Evolutionary conservation across 2,329 filamentous ascomycete genomes (phyloP).

Genomic region (Zasmidium angulare): DNA sequence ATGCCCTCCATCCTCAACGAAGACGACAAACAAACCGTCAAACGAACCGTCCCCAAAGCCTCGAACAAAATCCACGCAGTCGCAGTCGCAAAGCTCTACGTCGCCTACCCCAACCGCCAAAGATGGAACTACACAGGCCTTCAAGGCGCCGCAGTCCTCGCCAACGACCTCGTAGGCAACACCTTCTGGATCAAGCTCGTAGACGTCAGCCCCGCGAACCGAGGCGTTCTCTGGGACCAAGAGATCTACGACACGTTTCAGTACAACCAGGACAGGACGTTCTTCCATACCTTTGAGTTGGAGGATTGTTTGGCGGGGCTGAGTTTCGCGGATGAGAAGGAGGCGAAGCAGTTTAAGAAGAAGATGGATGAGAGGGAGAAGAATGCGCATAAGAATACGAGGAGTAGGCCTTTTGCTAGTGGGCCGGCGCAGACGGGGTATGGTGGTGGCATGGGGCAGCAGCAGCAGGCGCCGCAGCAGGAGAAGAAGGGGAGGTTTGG

Average conservation of each 20-base stretch:
- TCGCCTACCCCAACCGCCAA: conserved; percentile 80
- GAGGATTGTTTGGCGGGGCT: conserved; percentile 87
- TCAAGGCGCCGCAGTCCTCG: conserved; percentile 86
- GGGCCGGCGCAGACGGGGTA: conserved; percentile 24
- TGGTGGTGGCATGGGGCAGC: conserved; percentile 17
- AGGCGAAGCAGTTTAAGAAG: conserved; percentile 94
- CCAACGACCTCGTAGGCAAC: conserved; percentile 90
- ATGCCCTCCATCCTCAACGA: conserved; percentile 68
- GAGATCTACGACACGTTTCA: conserved; percentile 94
- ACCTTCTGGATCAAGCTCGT: conserved; percentile 98
- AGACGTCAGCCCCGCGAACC: conserved; percentile 81
- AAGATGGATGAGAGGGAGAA: conserved; percentile 97
- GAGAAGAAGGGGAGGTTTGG: conserved; percentile 23
- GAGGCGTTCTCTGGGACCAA: conserved; percentile 94
- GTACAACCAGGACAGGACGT: conserved; percentile 96
- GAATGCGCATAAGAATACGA: conserved; percentile 86
- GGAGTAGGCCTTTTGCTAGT: conserved; percentile 43
- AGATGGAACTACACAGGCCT: conserved; percentile 94
- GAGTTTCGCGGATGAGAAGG: conserved; percentile 95
- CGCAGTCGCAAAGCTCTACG: conserved; percentile 87
- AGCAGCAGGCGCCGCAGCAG: conserved; percentile 16
- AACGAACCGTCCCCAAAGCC: conserved; percentile 87
- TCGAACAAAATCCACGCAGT: conserved; percentile 97
- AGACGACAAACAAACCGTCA: conserved; percentile 94
- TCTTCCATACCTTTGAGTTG: conserved; percentile 96